These are phyloP conservation scores for Pythium volutum DNA, from an alignment of 352 stramenopile species.

Conservation along the genomic window DNA sequence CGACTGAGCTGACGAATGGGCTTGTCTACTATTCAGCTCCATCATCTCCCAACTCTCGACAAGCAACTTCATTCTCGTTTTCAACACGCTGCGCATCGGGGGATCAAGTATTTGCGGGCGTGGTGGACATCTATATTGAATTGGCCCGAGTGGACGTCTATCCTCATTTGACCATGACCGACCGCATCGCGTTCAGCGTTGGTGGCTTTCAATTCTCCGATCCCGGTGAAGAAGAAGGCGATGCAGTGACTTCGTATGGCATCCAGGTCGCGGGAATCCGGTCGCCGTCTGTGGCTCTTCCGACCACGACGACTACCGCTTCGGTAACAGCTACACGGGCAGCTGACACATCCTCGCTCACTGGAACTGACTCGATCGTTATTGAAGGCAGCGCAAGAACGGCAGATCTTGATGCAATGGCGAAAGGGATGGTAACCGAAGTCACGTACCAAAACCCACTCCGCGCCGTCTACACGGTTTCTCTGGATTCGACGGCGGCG, in stretches of 20 bases:
- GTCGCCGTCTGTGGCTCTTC: slow-evolving; percentile 18
- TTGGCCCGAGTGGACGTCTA: slow-evolving; percentile 10
- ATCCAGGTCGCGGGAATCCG: slow-evolving; percentile 14
- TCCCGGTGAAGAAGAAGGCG: slow-evolving; percentile 24
- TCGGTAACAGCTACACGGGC: slow-evolving; percentile 13
- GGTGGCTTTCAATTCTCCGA: slow-evolving; percentile 23
- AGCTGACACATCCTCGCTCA: not conserved
- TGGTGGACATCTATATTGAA: slow-evolving; percentile 9
- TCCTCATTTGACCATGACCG: slow-evolving; percentile 17
- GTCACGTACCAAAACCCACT: slow-evolving; percentile 17
- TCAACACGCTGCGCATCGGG: not conserved
- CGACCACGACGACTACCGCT: slow-evolving; percentile 7
- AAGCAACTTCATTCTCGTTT: slow-evolving; percentile 14
- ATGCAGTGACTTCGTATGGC: slow-evolving; percentile 15
- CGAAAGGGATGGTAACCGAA: slow-evolving; percentile 11
- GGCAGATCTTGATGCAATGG: slow-evolving; percentile 18
- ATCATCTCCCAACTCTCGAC: not conserved
- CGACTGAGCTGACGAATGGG: not conserved
- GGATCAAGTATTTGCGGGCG: not conserved
- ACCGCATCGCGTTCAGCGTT: slow-evolving; percentile 11
- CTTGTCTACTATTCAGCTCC: slow-evolving; percentile 13
- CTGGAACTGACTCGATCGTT: slow-evolving; percentile 6
- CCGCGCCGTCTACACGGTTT: slow-evolving; percentile 10
- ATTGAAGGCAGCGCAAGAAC: slow-evolving; percentile 21
- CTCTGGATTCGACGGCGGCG: slow-evolving; percentile 1